Percentiles rank a stretch among this genome's conserved stretches.
Evolutionary conservation across 345 rosid species (phyloP).

Genomic region (Boechera retrofracta): DNA sequence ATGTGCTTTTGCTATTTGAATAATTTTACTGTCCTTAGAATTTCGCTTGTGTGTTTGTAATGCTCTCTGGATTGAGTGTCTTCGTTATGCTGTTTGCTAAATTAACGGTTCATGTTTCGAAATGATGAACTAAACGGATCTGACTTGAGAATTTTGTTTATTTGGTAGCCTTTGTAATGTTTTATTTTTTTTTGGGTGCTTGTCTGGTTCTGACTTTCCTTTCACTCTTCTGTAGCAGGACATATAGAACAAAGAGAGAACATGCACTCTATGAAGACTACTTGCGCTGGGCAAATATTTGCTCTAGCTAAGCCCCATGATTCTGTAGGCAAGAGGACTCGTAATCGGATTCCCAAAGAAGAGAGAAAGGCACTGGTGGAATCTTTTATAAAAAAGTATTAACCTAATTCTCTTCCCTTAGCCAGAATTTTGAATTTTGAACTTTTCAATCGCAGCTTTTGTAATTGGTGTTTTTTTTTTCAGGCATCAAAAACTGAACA

Average conservation of each 20-base stretch:
- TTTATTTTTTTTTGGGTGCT: slow-evolving; percentile 8
- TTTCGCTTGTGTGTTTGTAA: slow-evolving; percentile 24
- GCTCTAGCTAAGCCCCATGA: slow-evolving; percentile 79
- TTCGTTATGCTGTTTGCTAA: neutral
- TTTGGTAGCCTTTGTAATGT: slow-evolving; percentile 9
- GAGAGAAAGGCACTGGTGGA: slow-evolving; percentile 89
- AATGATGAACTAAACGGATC: slow-evolving; percentile 17
- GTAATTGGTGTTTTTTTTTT: slow-evolving; percentile 36
- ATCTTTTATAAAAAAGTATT: slow-evolving; percentile 86
- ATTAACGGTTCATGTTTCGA: neutral
- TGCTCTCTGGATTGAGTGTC: slow-evolving; percentile 12
- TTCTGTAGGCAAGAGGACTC: slow-evolving; percentile 71
- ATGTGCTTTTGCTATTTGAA: slow-evolving; percentile 11
- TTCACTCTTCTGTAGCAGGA: neutral
- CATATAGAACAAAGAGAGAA: slow-evolving; percentile 28
- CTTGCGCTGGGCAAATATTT: slow-evolving; percentile 73
- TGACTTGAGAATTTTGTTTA: neutral
- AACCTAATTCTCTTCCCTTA: slow-evolving; percentile 8
- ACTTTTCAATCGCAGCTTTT: neutral
- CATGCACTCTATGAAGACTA: slow-evolving; percentile 78
- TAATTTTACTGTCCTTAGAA: neutral
- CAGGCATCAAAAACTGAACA: slow-evolving; percentile 77
- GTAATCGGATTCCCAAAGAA: slow-evolving; percentile 89
- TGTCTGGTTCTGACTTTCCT: neutral
- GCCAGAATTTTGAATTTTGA: slow-evolving; percentile 9